Evolutionary conservation across 208 protist genomes (phyloP), one percentile per base, ranked within the genome.

Genomic region (Leishmania aethiopica): DNA sequence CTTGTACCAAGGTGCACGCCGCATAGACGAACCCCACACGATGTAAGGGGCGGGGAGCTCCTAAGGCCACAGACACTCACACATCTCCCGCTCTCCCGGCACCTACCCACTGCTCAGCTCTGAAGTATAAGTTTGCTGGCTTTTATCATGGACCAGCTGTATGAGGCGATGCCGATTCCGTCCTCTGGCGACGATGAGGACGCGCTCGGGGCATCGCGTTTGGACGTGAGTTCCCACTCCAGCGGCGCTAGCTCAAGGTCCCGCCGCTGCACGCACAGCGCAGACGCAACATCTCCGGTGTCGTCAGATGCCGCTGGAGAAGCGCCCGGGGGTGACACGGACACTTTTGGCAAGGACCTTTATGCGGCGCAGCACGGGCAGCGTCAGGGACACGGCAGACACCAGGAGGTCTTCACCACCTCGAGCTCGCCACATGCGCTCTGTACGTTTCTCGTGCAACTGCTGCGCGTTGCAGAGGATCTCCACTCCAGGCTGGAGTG

Each of bases 221-320:
- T 89, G n/a, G 84, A 88, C 45, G 53, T 91, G 15, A 91, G 88
- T 51, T 78, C 85, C 0, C 88, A 87, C 62, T 71, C 49, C 32
- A 89, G 88, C 64, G 37, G 49, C 66, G 67, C 60, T 32, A 32
- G 19, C 59, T 78, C 75, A 25, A 11, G 37, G 35, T 71, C 45
- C 32, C 64, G 64, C 40, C 35, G 49, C 19, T 45, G 22, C 51
- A 11, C 45, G 7, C 47, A 77, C 64, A 75, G 75, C 51, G 51
- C 73, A 28, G 70, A 53, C 45, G 28, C 22, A 5, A 5, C 42
- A 74, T 53, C 37, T 13, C 3, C 70, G 22, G 45, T 35, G 70
- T 19, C 45, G 28, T 51, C 25, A 32, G 45, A 15, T 22, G 45
- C 70, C 1, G 42, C 25, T 74, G 70, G n/a, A 35, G 70, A 74